Base-by-base conservation (phyloP, 2,329 filamentous ascomycete species). In the Claviceps digitariae region DNA sequence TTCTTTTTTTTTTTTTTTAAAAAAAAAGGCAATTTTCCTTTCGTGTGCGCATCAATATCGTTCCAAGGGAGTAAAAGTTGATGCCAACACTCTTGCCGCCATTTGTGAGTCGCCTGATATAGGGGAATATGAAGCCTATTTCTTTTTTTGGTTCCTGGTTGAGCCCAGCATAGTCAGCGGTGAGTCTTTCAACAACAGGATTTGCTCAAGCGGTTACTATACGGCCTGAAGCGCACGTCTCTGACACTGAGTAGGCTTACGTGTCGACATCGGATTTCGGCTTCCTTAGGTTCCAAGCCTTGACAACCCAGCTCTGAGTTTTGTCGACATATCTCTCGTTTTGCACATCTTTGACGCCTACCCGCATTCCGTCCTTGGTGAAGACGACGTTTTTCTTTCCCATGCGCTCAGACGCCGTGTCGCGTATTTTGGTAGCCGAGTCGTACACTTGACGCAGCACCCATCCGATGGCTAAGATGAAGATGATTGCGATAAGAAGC, bases 371-470 rank as follows among this genome's bases (percentile, higher is more conserved):
- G 54, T 89, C 86, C 65, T 86, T 87, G 41, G 82, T 84, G 67
- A 89, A 86, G 43, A 81, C 74, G 54, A 90, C 78, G 65, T 90
- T 85, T 72, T 85, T 86, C 70, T 81, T 81, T 66, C 83, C 81
- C 79, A 90, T 86, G 63, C 81, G 81, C 67, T 84, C 75, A 49
- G 77, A 78, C 48, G 85, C 84, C 55, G 78, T 75, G 55, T 79
- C 73, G 56, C 79, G 77, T 61, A 90, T 82, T 66, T 86, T 77
- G 68, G 74, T 75, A 53, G 79, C 74, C 68, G 81, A 82, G 52
- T 85, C 68, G 69, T 86, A 90, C 65, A 90, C 76, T 56, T 87
- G 82, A 68, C 88, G 89, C 56, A 79, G 77, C 54, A 90, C 72
- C 69, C 81, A 87, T 54, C 74, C 83, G 61, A 88, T 52, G 51